Conservation (phyloP, 129 eudicot genomes). For the Ambrosia artemisiifolia region DNA sequence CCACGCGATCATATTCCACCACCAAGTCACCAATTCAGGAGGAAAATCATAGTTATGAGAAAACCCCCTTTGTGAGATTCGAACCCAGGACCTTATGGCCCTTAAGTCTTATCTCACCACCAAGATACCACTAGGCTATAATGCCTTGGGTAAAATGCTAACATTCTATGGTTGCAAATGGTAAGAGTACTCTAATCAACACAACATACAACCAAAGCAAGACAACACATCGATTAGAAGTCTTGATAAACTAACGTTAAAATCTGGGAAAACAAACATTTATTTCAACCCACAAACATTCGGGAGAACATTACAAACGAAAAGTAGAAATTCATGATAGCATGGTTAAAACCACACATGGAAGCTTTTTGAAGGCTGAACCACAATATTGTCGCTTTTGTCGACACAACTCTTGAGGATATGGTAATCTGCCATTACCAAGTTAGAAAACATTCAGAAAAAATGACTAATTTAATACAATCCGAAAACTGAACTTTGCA, state of each 20-base stretch:
- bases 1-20: too few relatives aligned
- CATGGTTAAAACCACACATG: background rate
- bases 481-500: too few relatives aligned
- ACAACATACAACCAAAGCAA: background rate
- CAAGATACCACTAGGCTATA: too few relatives aligned
- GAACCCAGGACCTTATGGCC: too few relatives aligned
- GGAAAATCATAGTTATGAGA: too few relatives aligned
- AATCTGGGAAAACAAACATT: background rate
- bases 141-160: too few relatives aligned
- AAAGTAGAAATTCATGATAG: background rate
- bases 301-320: background rate
- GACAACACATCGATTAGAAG: background rate
- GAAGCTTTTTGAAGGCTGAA: background rate
- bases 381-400: background rate
- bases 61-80: too few relatives aligned
- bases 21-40: too few relatives aligned
- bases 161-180: background rate
- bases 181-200: background rate
- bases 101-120: too few relatives aligned
- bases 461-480: too few relatives aligned
- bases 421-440: background rate
- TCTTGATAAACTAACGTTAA: background rate
- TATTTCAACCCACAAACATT: slow-evolving; percentile 3
- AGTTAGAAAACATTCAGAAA: background rate
- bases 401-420: background rate